These are phyloP conservation scores for Sporobolus alterniflorus DNA, from an alignment of 202 grass and related monocot species.

Conservation along the genomic window DNA sequence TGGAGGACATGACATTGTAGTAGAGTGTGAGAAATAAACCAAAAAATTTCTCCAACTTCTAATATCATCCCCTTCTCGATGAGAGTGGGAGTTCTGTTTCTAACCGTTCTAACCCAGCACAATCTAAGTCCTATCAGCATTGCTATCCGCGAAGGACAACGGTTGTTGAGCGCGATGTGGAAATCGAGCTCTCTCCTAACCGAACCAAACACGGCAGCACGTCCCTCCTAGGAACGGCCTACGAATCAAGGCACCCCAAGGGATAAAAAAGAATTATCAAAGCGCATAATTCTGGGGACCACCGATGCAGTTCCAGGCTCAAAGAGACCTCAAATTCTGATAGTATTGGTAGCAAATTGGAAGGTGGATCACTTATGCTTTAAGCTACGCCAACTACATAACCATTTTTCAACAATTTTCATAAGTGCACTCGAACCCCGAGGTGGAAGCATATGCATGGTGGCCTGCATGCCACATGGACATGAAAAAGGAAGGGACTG, in stretches of 20 bases:
- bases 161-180: slow-evolving; percentile 33
- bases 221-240: background rate
- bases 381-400: slow-evolving; percentile 7
- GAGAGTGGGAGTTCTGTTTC: too few relatives aligned
- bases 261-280: background rate
- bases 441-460: slow-evolving; percentile 2
- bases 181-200: background rate
- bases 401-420: background rate
- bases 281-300: background rate
- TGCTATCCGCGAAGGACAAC: background rate
- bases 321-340: background rate
- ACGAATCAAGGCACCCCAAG: background rate
- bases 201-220: background rate
- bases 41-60: too few relatives aligned
- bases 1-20: too few relatives aligned
- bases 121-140: slow-evolving; percentile 23
- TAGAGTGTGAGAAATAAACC: too few relatives aligned
- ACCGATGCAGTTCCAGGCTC: background rate
- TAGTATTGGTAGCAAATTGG: background rate
- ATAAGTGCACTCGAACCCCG: background rate
- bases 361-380: slow-evolving; percentile 29
- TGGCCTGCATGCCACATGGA: slow-evolving; percentile 8
- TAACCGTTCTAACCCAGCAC: slow-evolving; percentile 6
- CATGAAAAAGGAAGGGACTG: background rate
- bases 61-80: too few relatives aligned